These are phyloP conservation scores for Dendryphion nanum DNA, from an alignment of 2,329 filamentous ascomycete species.

Conservation along the genomic window DNA sequence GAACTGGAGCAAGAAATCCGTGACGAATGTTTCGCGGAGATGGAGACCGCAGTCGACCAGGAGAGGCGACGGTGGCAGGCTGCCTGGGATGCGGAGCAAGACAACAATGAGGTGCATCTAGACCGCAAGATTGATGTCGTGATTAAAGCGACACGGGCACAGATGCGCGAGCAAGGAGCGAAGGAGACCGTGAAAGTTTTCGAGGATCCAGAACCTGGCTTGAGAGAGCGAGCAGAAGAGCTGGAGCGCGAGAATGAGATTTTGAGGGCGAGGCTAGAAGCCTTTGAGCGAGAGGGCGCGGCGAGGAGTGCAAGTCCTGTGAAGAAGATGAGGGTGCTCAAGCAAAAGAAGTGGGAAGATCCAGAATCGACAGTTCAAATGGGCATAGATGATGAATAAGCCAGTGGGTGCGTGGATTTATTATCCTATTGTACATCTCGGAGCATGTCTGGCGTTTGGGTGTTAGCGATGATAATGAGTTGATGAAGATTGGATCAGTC, in stretches of 20 bases:
- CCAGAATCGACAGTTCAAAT: conserved; percentile 24
- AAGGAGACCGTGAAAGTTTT: conserved; percentile 43
- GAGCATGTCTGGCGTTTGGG: too few relatives aligned
- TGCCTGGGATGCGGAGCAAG: conserved; percentile 71
- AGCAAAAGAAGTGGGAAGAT: conserved; percentile 49
- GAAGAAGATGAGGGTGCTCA: conserved; percentile 51
- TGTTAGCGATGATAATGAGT: too few relatives aligned
- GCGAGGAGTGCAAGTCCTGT: conserved; percentile 42
- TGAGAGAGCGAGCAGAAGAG: conserved; percentile 38
- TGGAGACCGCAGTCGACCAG: conserved; percentile 71
- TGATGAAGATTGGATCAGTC: too few relatives aligned
- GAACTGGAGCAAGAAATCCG: conserved; percentile 82
- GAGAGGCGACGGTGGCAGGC: conserved; percentile 82
- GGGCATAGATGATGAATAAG: conserved; percentile 1
- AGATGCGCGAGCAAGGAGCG: conserved; percentile 26
- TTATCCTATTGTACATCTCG: too few relatives aligned
- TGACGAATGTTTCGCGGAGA: conserved; percentile 84
- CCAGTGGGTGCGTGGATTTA: too few relatives aligned
- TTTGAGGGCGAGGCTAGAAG: conserved; percentile 38
- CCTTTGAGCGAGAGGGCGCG: conserved; percentile 40
- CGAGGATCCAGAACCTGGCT: conserved; percentile 41
- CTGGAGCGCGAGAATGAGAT: conserved; percentile 47
- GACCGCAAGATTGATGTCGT: conserved; percentile 83
- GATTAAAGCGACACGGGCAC: conserved; percentile 52
- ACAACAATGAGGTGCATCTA: conserved; percentile 78